A percentile compares a stretch with the other conserved stretches of the same genome.
phyloP scores from a whole-genome alignment of 805 yeast genomes.

The Candida argentea region DNA sequence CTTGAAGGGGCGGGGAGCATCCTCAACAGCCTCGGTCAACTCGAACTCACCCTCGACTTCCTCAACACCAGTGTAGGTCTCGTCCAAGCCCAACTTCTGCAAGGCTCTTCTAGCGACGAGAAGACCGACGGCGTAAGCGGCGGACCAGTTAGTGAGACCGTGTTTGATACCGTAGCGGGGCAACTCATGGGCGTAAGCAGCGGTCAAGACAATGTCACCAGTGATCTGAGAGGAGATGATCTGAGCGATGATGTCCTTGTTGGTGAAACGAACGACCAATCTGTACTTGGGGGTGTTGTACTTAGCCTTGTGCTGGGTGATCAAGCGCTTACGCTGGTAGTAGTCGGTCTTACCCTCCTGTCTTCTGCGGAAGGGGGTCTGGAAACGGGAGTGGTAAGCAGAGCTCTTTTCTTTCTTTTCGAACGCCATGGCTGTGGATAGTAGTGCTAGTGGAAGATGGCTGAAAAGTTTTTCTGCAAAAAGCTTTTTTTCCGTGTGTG shows the following conservation, averaged over 20 bases:
- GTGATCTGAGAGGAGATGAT: conserved; percentile 92
- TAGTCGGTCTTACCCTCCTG: conserved; percentile 99
- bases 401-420: conserved; percentile 62
- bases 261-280: conserved; percentile 98
- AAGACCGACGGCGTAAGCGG: conserved; percentile 98
- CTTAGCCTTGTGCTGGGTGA: conserved; percentile 99
- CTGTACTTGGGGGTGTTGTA: conserved; percentile 99
- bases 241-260: conserved; percentile 98
- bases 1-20: conserved; percentile 99
- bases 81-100: conserved; percentile 95
- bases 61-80: conserved; percentile 97
- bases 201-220: conserved; percentile 92
- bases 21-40: conserved; percentile 98
- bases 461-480: background rate
- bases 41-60: conserved; percentile 99
- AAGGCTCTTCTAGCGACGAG: conserved; percentile 98
- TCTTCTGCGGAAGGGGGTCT: conserved; percentile 99
- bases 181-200: conserved; percentile 98
- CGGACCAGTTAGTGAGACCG: conserved; percentile 99
- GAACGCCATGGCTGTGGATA: conserved; percentile 80
- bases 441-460: conserved; percentile 4
- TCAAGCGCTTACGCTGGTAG: conserved; percentile 99
- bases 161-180: conserved; percentile 95
- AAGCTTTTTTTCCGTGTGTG: conserved; percentile 2
- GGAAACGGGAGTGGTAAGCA: conserved; percentile 98